These are phyloP conservation scores for Leptoxyphium fumago DNA, from an alignment of 2,329 filamentous ascomycete species.

Conservation along the genomic window DNA sequence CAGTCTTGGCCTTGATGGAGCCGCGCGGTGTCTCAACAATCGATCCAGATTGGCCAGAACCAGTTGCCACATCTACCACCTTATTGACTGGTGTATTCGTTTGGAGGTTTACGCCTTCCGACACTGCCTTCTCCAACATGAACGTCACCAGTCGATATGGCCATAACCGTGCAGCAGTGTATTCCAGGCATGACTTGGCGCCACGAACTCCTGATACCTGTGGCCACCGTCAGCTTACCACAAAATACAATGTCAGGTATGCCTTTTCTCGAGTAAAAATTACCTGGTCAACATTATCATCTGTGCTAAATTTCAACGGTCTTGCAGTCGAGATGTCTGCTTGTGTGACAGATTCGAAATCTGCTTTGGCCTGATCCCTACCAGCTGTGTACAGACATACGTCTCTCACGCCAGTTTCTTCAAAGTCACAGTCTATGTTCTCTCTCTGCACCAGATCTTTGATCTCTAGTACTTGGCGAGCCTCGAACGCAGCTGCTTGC, in stretches of 20 bases:
- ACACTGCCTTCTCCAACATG: constrained; percentile 45
- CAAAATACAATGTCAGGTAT: no score
- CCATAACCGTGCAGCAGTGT: constrained; percentile 54
- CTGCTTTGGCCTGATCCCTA: constrained; percentile 13
- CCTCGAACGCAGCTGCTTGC: constrained; percentile 19
- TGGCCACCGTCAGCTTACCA: constrained; percentile 7
- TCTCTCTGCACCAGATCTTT: constrained; percentile 25
- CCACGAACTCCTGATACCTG: constrained; percentile 24
- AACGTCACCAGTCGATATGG: constrained; percentile 72
- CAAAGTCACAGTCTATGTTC: constrained; percentile 30
- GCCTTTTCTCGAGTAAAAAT: constrained; percentile 10
- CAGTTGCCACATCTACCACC: constrained; percentile 33
- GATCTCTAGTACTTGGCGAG: constrained; percentile 17
- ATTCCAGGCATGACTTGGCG: constrained; percentile 21
- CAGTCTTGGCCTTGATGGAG: constrained; percentile 42
- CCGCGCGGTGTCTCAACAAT: constrained; percentile 54
- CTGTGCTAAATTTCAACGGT: constrained; percentile 17
- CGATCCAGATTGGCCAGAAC: constrained; percentile 31
- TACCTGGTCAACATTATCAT: constrained; percentile 17
- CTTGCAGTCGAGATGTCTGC: constrained; percentile 14
- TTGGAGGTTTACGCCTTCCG: constrained; percentile 51
- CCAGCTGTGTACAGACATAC: constrained; percentile 20
- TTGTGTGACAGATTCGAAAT: constrained; percentile 20
- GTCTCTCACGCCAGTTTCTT: constrained; percentile 27
- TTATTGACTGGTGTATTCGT: constrained; percentile 50